Evolutionary conservation across 805 yeast species (phyloP), one percentile per base, ranked within the genome.

Genomic region (Wickerhamomyces canadensis): DNA sequence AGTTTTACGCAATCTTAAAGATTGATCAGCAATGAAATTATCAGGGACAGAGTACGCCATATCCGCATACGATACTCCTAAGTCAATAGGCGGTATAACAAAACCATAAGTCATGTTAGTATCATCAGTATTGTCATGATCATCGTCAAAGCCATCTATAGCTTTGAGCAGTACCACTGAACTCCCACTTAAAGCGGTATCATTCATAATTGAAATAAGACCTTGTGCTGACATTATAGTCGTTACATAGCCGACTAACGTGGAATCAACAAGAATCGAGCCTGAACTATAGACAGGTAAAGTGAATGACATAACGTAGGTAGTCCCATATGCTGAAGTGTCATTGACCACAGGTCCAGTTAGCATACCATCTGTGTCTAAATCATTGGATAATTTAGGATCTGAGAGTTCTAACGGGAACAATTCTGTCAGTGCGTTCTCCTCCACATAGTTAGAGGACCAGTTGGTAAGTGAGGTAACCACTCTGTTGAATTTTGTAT

Each of bases 281-380:
- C 80, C 69, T 47, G 83, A 81, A 14, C 86, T 74, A 49, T 70
- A 80, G 3, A 88, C 72, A 0, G 96, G 93, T 5, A 86, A 48
- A 0, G 96, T 83, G 60, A 88, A 63, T 1, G 95, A 85, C 70
- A 85, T 64, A 46, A 77, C 71, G 49, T 72, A 80, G 2, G 67
- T 41, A 0, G 50, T 21, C 10, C 5, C 12, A 1, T 65, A 47
- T 55, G 19, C 30, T 11, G 5, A 14, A 17, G 31, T 52, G 8
- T 33, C 57, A 47, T 77, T 75, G 14, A 61, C 36, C 1, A 74
- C 64, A 0, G 96, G 96, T 4, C 94, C 95, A 1, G 79, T 63
- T 13, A 84, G 42, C 37, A 69, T 59, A n/a, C 82, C 83, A 0
- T 58, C 59, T 1, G 65, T 46, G 17, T 60, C 57, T 2, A 68